Evolutionary conservation across 164 flowering plant genomes (phyloP).

Genomic region (Vitis labrusca): DNA sequence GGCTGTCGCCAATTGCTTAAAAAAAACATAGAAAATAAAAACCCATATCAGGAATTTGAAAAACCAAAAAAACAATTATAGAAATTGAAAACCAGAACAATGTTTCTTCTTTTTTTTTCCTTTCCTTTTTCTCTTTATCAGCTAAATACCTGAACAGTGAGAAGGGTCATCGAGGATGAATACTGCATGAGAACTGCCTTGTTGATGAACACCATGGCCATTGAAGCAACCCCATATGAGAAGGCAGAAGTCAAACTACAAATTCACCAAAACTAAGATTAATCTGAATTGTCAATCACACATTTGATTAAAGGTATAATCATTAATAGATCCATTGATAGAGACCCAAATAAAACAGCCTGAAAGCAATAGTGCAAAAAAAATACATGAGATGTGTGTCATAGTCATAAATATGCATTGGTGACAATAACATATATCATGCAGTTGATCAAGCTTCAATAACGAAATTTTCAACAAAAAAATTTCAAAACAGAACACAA

Average conservation of each 20-base stretch:
- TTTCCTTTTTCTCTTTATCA: background rate
- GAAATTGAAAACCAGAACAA: background rate
- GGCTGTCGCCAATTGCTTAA: slow-evolving; percentile 84
- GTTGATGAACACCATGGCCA: slow-evolving; percentile 99
- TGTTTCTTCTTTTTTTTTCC: background rate
- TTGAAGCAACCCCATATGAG: slow-evolving; percentile 93
- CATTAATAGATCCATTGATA: too few species aligned
- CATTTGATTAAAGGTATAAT: too few species aligned
- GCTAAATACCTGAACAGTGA: slow-evolving; percentile 69
- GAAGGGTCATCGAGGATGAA: slow-evolving; percentile 88
- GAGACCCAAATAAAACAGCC: too few species aligned
- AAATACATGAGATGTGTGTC: slow-evolving; percentile 34
- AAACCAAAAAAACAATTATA: background rate
- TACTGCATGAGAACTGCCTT: slow-evolving; percentile 94
- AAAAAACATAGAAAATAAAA: slow-evolving; percentile 9
- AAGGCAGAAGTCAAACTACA: slow-evolving; percentile 32
- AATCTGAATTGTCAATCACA: too few species aligned
- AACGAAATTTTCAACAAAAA: background rate
- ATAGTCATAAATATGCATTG: background rate
- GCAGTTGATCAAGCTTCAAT: background rate
- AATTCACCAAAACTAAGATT: too few species aligned
- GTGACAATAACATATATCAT: background rate
- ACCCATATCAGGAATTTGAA: slow-evolving; percentile 5
- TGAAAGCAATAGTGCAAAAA: slow-evolving; percentile 29
- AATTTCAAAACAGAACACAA: background rate